Evolutionary conservation across 2,329 filamentous ascomycete genomes (phyloP), one percentile per base, ranked within the genome.

Genomic region (Trichoderma koningii): DNA sequence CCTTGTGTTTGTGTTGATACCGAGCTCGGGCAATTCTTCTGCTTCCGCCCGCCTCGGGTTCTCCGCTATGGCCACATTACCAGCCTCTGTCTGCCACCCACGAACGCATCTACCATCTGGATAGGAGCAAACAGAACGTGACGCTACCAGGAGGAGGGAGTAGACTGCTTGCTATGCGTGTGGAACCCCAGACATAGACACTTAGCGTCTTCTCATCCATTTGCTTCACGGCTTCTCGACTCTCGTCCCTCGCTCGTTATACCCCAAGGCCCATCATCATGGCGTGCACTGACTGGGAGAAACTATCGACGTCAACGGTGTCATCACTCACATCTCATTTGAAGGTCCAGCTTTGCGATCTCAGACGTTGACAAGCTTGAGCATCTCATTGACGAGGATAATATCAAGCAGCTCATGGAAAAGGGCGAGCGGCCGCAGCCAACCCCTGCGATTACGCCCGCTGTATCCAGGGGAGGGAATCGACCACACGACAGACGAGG

Each of bases 351-450:
- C 2, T 30, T 30, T 9, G 9, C 7, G 7, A 9, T 30, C 7
- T 7, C 30, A 30, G 30, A 9, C 30, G 30, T 30, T 7, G 30
- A 30, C 7, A 30, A 30, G 30, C 30, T 9, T 9, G 7, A 9
- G 30, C 2, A 9, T 2, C 7, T 30, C 30, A 2, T 30, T 10
- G 34, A 28, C 34, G 41, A 45, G 14, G 38, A 26, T 14, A 14
- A 30, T 15, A n/a, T 56, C 53, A 56, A 42, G 41, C 21, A 45
- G 53, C 21, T 56, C 38, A 56, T 56, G 12, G 21, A 44, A n/a
- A 44, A 44, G 12, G 53, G 38, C 17, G 19, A n/a, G n/a, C 21
- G 55, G 45, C 28, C n/a, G 21, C 41, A 3, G 0, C 0, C 17
- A 9, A 12, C 10, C 23, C 51, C 12, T 14, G 12, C 7, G 15